Conservation (phyloP, 805 yeast species). For the Saccharomycopsis javanensis region DNA sequence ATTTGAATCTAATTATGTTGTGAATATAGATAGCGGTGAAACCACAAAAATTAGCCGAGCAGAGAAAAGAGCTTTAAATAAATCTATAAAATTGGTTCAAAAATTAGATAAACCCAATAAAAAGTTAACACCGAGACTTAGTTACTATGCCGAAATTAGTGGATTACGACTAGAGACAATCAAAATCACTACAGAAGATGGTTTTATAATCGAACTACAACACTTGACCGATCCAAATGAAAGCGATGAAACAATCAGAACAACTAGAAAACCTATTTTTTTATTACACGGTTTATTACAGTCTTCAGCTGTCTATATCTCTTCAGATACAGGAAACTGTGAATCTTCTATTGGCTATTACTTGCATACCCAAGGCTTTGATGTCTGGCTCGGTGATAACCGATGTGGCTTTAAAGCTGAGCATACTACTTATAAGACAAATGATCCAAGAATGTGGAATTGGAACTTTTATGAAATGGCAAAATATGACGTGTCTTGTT, state of each 20-base stretch:
- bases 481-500: conserved; percentile 60
- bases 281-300: conserved; percentile 82
- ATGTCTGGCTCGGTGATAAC: conserved; percentile 88
- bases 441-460: conserved; percentile 65
- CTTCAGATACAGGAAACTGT: conserved; percentile 65
- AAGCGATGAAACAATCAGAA: conserved; percentile 17
- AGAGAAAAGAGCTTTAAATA: not conserved
- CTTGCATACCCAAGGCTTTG: conserved; percentile 49
- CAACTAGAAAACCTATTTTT: conserved; percentile 50
- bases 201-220: conserved; percentile 51
- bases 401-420: conserved; percentile 75
- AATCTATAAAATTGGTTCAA: not conserved
- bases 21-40: not conserved
- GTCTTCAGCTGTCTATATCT: conserved; percentile 75
- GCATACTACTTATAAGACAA: conserved; percentile 40
- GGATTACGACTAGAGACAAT: conserved; percentile 52
- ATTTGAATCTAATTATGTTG: not conserved
- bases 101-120: not conserved
- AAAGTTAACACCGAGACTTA: conserved; percentile 41
- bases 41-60: not conserved
- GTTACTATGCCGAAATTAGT: conserved; percentile 56
- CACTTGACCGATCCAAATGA: conserved; percentile 42
- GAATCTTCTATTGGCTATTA: conserved; percentile 43
- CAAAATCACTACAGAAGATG: conserved; percentile 66
- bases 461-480: conserved; percentile 91